Base-by-base conservation (phyloP, 352 stramenopile species). In the Globisporangium heterothallicum region DNA sequence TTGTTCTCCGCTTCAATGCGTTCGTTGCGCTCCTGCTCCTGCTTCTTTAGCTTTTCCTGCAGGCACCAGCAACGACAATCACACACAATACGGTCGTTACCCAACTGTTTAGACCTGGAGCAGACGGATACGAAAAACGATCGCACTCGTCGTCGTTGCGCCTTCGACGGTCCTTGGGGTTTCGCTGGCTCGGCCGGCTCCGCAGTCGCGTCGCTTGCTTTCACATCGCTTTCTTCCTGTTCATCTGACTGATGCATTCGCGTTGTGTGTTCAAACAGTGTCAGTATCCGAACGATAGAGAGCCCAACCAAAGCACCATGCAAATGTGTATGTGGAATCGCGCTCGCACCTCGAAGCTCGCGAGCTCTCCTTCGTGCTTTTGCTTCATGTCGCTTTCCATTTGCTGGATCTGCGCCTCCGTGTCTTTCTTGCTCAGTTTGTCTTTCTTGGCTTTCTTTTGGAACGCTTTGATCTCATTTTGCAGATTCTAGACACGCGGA, bases 371-470 rank as follows among this genome's bases (percentile, higher is more conserved):
- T 7, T 70, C 66, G 45, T 94, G 81, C 21, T 72, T 74, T 24
- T 70, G 42, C 55, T 78, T 76, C 6, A 89, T 2, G 19, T 82
- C 72, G 3, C 53, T 53, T 32, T 89, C 79, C 73, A 94, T 82
- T 13, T 63, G 52, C 30, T 66, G 48, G 4, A 90, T 57, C 53
- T 86, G 66, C 44, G 43, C 38, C 42, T 94, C 79, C 9, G 70
- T 64, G 6, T 92, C 78, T 21, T 87, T 88, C 56, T 92, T 94
- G 57, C 57, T 78, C 53, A 87, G 21, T 47, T 82, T 75, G 35
- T 92, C 77, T 46, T 92, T 92, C 63, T 92, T 94, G 50, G 76
- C 78, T 16, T 89, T 88, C 79, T 92, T 92, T 58, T 88, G 78
- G 54, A 90, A 85, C 29, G 53, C 44, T 59, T 94, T 92, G 42